These are phyloP conservation scores for Salix purpurea DNA, from an alignment of 345 rosid species.

Conservation along the genomic window DNA sequence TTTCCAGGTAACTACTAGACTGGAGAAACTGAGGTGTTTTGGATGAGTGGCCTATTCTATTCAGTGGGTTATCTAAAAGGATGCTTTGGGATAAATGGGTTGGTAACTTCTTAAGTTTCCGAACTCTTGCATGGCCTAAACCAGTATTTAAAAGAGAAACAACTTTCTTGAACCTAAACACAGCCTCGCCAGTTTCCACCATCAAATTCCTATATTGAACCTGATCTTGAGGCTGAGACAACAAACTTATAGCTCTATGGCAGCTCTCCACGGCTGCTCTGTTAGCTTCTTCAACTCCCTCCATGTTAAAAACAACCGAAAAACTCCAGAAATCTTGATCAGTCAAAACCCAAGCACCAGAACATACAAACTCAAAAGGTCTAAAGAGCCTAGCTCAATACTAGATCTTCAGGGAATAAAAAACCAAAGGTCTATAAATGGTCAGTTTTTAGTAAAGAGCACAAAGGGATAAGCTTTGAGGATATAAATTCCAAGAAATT, in stretches of 20 bases:
- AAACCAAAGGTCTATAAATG: conserved; percentile 17
- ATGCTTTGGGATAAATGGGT: conserved; percentile 47
- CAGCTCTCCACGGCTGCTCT: conserved; percentile 83
- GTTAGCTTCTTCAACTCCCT: conserved; percentile 86
- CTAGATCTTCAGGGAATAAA: conserved; percentile 16
- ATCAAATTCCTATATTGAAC: conserved; percentile 51
- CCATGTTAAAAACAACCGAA: conserved; percentile 43
- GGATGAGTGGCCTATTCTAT: conserved; percentile 33
- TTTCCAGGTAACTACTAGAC: conserved; percentile 36
- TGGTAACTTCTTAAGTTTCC: conserved; percentile 57
- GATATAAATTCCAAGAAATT: conserved; percentile 12
- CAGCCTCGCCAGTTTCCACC: conserved; percentile 78
- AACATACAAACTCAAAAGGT: conserved; percentile 19
- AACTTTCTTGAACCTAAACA: conserved; percentile 80
- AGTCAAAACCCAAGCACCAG: conserved; percentile 6
- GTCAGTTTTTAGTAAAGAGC: conserved; percentile 24
- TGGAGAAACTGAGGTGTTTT: conserved; percentile 41
- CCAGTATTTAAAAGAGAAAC: conserved; percentile 58
- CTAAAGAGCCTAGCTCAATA: background rate
- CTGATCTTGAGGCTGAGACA: conserved; percentile 59
- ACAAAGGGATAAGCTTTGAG: conserved; percentile 1
- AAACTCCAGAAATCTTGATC: conserved; percentile 31
- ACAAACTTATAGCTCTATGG: conserved; percentile 62
- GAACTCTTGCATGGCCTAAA: conserved; percentile 93
- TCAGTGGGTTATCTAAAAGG: conserved; percentile 52